Percentiles rank a stretch among this genome's conserved stretches.
phyloP scores from a whole-genome alignment of 1,284 basidiomycete genomes.

The Ganoderma lucidum region DNA sequence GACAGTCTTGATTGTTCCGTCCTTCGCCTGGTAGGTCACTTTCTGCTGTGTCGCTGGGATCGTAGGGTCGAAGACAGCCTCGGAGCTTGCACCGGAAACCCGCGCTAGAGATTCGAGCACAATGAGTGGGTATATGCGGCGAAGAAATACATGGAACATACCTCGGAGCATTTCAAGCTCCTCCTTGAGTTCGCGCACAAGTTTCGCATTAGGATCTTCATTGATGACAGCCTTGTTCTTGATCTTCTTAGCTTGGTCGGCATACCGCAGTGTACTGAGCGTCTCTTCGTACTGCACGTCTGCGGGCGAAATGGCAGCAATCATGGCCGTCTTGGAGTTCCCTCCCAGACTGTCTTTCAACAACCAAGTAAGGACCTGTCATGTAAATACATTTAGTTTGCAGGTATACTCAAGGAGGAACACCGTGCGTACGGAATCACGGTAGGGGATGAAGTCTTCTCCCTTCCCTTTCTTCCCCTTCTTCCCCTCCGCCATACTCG shows the following conservation, averaged over 20 bases:
- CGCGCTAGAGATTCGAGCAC: constrained; percentile 58
- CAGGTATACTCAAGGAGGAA: not conserved
- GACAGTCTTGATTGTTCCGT: constrained; percentile 94
- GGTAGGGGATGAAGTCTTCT: constrained; percentile 93
- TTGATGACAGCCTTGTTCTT: constrained; percentile 99
- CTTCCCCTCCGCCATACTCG: constrained; percentile 72
- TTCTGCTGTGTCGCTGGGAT: constrained; percentile 96
- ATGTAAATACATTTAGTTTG: not conserved
- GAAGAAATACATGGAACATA: constrained; percentile 44
- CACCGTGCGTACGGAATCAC: constrained; percentile 78
- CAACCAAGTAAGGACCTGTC: constrained; percentile 94
- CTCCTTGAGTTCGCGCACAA: constrained; percentile 98
- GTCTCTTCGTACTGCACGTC: constrained; percentile 95
- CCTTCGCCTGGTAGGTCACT: constrained; percentile 93
- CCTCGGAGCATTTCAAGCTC: constrained; percentile 91
- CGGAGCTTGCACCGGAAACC: constrained; percentile 68
- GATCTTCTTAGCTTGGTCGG: constrained; percentile 99
- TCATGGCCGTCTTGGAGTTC: constrained; percentile 97
- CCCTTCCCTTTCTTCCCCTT: constrained; percentile 87
- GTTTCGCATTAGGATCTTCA: constrained; percentile 98
- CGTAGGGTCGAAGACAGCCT: constrained; percentile 86
- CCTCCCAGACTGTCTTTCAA: constrained; percentile 97
- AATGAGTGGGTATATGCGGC: constrained; percentile 13
- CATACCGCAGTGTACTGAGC: constrained; percentile 93
- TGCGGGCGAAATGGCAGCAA: constrained; percentile 96